Base-by-base conservation (phyloP, 2,329 filamentous ascomycete species). In the Clonostachys byssicola region DNA sequence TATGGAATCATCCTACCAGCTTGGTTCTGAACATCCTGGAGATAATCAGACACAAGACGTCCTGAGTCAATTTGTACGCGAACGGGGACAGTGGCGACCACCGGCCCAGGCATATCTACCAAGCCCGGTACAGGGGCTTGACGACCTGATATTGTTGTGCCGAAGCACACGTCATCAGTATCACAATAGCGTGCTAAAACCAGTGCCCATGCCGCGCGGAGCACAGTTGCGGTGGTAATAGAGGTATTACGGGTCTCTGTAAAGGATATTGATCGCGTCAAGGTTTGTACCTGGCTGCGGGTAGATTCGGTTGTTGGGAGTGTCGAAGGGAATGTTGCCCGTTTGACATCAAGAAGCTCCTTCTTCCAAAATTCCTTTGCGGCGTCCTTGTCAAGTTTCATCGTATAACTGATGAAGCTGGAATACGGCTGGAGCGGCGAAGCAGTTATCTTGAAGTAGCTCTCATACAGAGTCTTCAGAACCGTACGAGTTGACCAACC, bases 331-430 rank as follows among this genome's bases (percentile, higher is more conserved):
- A 43, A 43, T 13, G 42, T n/a, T 4, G 30, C 30, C 12, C 16
- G 16, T 18, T n/a, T 30, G 13, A n/a, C 42, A 17, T 43, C n/a
- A 10, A n/a, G 18, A 34, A 43, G 30, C 12, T 43, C 12, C 17
- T 23, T 10, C 10, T 13, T 23, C 42, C 42, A 43, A 10, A 30
- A 43, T 23, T 23, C 30, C 12, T 16, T 18, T 12, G 42, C 23
- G 1, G 42, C 20, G 5, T 23, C 23, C 12, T 43, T 18, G 20
- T 43, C 42, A 13, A 43, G 42, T 5, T 43, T 61, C 49, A 63
- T 60, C 7, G 73, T 60, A 47, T 70, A 69, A 39, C 62, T 62
- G 50, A 73, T 70, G 47, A 72, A 73, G 35, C 65, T 57, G 41
- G 66, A 69, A 56, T 72, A 73, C 6, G 51, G 40, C 18, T 42